Conservation (phyloP, 306 rosid genomes). For the Cucumis sativus region Cucumber_9930_V3 NC_026656.2:6112501-6113000, state of each 20-base stretch:
- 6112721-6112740: not conserved
- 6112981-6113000: too few relatives aligned
- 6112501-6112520: conserved; percentile 68
- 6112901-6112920: conserved; percentile 65
- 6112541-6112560: conserved; percentile 22
- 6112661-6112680: conserved; percentile 83
- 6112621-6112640: not conserved
- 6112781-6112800: conserved; percentile 18
- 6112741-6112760: not conserved
- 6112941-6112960: conserved; percentile 70
- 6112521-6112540: conserved; percentile 57
- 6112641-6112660: conserved; percentile 46
- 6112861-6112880: conserved; percentile 45
- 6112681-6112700: conserved; percentile 54
- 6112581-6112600: too few relatives aligned
- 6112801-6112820: conserved; percentile 27
- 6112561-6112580: not conserved
- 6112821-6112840: not conserved
- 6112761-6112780: not conserved
- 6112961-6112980: conserved; percentile 25
- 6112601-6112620: not conserved
- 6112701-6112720: conserved; percentile 51
- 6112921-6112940: conserved; percentile 65
- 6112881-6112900: conserved; percentile 61
- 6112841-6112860: conserved; percentile 3